phyloP scores from a whole-genome alignment of 2,329 filamentous ascomycete species.

The Fusarium pseudonygamai region DNA sequence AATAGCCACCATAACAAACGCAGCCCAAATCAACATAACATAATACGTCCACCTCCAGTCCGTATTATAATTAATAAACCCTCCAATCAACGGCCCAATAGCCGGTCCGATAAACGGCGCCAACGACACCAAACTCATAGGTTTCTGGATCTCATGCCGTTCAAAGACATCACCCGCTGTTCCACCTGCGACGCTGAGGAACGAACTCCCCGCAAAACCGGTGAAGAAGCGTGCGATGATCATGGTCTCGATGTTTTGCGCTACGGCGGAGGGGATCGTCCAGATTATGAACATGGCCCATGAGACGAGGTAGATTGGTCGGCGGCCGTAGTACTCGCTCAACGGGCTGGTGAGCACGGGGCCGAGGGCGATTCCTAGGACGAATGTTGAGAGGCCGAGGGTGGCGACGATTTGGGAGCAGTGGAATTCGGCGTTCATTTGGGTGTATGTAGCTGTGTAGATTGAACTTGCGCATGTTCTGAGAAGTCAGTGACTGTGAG shows the following conservation, averaged over 20 bases:
- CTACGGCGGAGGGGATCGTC: constrained; percentile 80
- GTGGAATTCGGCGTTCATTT: constrained; percentile 31
- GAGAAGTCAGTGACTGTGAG: not conserved
- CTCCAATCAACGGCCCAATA: constrained; percentile 29
- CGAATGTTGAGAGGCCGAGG: constrained; percentile 29
- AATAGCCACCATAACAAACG: constrained; percentile 7
- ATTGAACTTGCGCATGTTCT: constrained; percentile 83
- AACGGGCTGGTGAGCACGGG: constrained; percentile 68
- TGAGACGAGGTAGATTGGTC: constrained; percentile 77
- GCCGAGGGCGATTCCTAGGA: constrained; percentile 64
- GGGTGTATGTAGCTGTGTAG: constrained; percentile 57
- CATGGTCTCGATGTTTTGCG: constrained; percentile 78
- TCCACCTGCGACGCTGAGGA: constrained; percentile 33
- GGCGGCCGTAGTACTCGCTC: constrained; percentile 76
- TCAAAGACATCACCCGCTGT: constrained; percentile 32
- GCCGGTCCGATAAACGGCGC: constrained; percentile 33
- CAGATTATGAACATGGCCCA: constrained; percentile 79
- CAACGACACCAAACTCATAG: constrained; percentile 34
- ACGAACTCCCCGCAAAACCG: constrained; percentile 68
- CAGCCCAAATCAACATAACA: constrained; percentile 33
- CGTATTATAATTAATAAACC: constrained; percentile 29
- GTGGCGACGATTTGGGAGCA: constrained; percentile 13
- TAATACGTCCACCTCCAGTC: constrained; percentile 39
- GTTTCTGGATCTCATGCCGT: constrained; percentile 24
- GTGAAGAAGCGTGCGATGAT: constrained; percentile 78